phyloP scores from a whole-genome alignment of 202 grass and related monocot genomes.

The Panicum virgatum region DNA sequence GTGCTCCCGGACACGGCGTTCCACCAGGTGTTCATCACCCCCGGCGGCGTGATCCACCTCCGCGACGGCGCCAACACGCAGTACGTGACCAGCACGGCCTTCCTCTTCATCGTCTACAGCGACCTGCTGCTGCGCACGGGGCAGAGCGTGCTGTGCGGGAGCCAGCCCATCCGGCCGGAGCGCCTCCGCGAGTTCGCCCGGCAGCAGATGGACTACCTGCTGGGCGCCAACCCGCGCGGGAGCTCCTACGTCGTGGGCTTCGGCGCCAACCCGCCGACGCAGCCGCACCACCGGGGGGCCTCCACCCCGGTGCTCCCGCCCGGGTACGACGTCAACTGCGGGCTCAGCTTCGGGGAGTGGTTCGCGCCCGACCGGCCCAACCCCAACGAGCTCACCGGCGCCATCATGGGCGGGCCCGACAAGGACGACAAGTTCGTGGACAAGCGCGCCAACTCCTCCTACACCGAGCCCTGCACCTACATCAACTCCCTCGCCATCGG shows the following conservation, averaged over 20 bases:
- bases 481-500: conserved; percentile 91
- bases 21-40: conserved; percentile 79
- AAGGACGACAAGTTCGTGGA: conserved; percentile 63
- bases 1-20: conserved; percentile 76
- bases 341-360: conserved; percentile 82
- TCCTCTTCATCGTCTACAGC: conserved; percentile 70
- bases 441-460: conserved; percentile 55
- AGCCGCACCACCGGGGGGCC: conserved; percentile 79
- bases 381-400: conserved; percentile 83
- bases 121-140: conserved; percentile 63
- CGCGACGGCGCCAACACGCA: conserved; percentile 94
- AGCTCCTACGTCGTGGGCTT: conserved; percentile 89
- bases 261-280: conserved; percentile 63
- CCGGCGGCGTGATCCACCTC: conserved; percentile 90
- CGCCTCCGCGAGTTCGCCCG: conserved; percentile 75
- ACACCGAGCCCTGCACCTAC: conserved; percentile 79
- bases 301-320: conserved; percentile 61
- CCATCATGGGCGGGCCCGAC: conserved; percentile 91
- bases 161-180: conserved; percentile 34
- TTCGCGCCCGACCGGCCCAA: conserved; percentile 60
- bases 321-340: conserved; percentile 46
- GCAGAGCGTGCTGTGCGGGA: conserved; percentile 64
- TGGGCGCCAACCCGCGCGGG: conserved; percentile 70
- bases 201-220: conserved; percentile 92
- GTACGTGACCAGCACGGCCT: conserved; percentile 83